Base-by-base conservation (phyloP, 805 yeast species). In the Lipomyces chichibuensis region DNA sequence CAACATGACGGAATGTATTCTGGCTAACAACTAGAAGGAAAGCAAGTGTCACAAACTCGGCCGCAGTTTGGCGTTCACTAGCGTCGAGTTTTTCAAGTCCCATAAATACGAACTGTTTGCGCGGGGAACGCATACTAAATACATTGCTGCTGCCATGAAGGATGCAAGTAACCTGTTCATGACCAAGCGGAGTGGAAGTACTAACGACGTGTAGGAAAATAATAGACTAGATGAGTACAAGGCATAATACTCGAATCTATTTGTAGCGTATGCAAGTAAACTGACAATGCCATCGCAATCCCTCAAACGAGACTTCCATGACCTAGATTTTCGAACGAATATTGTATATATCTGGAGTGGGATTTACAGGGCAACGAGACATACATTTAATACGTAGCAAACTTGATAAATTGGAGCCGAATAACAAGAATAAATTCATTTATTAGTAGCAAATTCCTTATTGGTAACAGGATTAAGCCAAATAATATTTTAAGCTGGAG, bases 71-170 rank as follows among this genome's bases (percentile, higher is more conserved):
- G 84, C 83, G 6, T 81, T 77, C 69, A 81, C 84, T 27, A 71
- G 73, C 6, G 75, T 81, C 11, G 80, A 78, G 62, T 75, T 80
- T 46, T 77, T 71, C 59, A 69, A 74, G 61, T 66, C 67, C 20
- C 57, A 70, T 9, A 63, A 66, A 37, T 52, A 66, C n/a, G 65
- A 68, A 52, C 61, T 78, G 63, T 75, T 78, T 67, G 84, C 84
- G 17, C 69, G 82, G 8, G 84, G 84, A 4, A 76, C 78, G 39
- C 84, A 81, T 70, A 81, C 84, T 13, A 81, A 81, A 71, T 79
- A 79, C 66, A 74, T 80, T 51, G 76, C 77, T 6, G 70, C 67
- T 17, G 83, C 83, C 1, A 64, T 72, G 65, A 76, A 75, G 32
- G 78, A 79, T 64, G 80, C 77, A 66, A 71, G 80, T 69, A 20